Base-by-base conservation (phyloP, 305 asterid species). In the Rubia balearica region DNA sequence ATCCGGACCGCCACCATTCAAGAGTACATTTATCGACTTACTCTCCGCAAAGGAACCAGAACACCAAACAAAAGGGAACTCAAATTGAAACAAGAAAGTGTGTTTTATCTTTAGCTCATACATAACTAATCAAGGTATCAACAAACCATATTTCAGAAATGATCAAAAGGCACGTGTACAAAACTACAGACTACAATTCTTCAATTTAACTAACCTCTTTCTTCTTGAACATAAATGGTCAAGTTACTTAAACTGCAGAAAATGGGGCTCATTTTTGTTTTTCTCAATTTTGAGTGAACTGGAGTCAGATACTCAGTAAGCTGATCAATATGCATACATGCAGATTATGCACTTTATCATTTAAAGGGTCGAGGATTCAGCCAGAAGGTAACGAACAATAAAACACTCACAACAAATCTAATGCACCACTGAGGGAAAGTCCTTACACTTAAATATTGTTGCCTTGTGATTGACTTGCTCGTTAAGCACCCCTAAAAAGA, bases 1-100 rank as follows among this genome's bases (percentile, higher is more conserved):
- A 74, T 91, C 96, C 19, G 95, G 92, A 60, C 96, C 97, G 2
- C 98, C 97, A 60, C 77, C 96, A 73, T 93, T 91, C 65, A 91
- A 75, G 79, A 91, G 77, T 81, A 86, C 76, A 77, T 81, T 92
- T 78, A 85, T 72, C 53, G 80, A 81, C 84, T 89, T 79, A 33
- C 73, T 78, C 76, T 82, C 97, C 89, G 91, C 74, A 73, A 65
- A 72, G 73, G 21, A 48, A 69, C 69, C 53, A 68, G 24, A 71
- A 45, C 33, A 14, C 40, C 56, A 61, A 56, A 64, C 68, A 33
- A 17, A 62, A 19, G 38, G 16, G 7, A 67, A 51, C 7, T n/a
- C 16, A 3, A 21, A 5, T 30, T 33, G 48, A 61, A 8, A 21
- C 21, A 45, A 61, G 41, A 14, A 3, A 40, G 38, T 17, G 5